Base-by-base conservation (phyloP, 2,329 filamentous ascomycete species). In the Septoria petroselini region DNA sequence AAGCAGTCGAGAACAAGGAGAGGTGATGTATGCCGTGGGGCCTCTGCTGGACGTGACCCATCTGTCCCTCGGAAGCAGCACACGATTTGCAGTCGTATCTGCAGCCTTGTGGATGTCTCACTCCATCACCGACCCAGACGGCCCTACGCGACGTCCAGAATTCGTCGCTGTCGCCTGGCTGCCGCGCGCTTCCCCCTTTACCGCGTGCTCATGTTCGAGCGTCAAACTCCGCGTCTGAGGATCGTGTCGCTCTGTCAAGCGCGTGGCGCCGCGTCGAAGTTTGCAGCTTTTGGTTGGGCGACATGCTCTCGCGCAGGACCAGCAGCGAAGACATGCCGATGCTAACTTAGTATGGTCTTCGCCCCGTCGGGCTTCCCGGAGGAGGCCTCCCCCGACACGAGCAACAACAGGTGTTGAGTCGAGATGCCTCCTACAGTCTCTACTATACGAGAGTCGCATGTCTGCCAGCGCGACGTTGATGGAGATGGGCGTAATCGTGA, bases 1-100 rank as follows among this genome's bases (percentile, higher is more conserved):
- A 21, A 27, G 41, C 31, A 27, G 41, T 43, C 41, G 41, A 43
- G 41, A 43, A 34, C 29, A 27, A 43, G 27, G 41, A 43, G 41
- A 31, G 31, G 41, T 43, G 29, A 34, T 43, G 41, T 43, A 43
- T 33, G n/a, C 41, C 14, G 41, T 33, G 41, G 41, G 29, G 21
- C 29, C 15, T 41, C 7, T 42, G 3, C 9, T 29, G 18, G 29
- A 17, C 25, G 7, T 17, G 41, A 29, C 41, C 41, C 41, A 43
- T 43, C 18, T 31, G 41, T 43, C 41, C 41, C 41, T 25, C 25
- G 14, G 11, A 17, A 8, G 29, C 15, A 25, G n/a, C n/a, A n/a
- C n/a, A n/a, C n/a, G n/a, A 43, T 12, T 34, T 34, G 31, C 33
- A 18, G 15, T n/a, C 9, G 4, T 3, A 21, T 15, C 14, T 27